phyloP scores from a whole-genome alignment of 192 early-diverging fungal species.

The Haplosporangium gracile region DNA sequence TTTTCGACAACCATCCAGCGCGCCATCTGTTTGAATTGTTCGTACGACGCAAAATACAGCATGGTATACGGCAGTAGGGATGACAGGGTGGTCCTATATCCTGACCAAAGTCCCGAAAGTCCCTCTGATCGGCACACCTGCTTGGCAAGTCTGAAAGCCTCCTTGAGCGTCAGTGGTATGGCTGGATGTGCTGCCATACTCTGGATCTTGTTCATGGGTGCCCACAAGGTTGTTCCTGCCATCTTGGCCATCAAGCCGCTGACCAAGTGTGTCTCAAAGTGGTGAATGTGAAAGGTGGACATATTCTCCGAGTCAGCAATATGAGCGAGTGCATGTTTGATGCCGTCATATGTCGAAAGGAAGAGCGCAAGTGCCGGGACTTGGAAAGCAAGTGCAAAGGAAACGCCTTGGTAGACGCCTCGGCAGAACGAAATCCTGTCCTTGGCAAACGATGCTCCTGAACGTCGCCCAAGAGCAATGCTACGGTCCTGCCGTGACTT shows the following conservation, averaged over 20 bases:
- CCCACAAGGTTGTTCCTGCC: conserved; percentile 31
- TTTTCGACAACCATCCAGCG: conserved; percentile 12
- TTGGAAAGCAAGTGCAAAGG: conserved; percentile 41
- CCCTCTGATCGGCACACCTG: conserved; percentile 33
- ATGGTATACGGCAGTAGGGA: conserved; percentile 39
- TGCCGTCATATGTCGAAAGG: conserved; percentile 42
- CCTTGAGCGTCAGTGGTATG: conserved; percentile 24
- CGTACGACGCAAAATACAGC: conserved; percentile 49
- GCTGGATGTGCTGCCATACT: conserved; percentile 23
- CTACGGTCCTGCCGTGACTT: neutral
- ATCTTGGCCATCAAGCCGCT: conserved; percentile 41
- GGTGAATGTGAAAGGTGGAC: conserved; percentile 10
- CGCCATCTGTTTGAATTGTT: conserved; percentile 38
- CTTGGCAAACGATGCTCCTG: neutral
- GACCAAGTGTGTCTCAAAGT: conserved; percentile 34
- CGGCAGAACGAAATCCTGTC: conserved; percentile 19
- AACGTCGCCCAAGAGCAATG: neutral
- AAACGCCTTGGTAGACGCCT: conserved; percentile 30
- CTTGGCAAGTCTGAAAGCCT: conserved; percentile 11
- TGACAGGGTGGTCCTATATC: conserved; percentile 21
- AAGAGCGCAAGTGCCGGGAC: conserved; percentile 42
- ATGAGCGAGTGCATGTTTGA: conserved; percentile 17
- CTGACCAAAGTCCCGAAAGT: conserved; percentile 29
- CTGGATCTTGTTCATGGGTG: conserved; percentile 48
- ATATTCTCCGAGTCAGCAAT: conserved; percentile 6